Conservation (phyloP, 164 flowering plant species). For the Kingdonia uniflora region DNA sequence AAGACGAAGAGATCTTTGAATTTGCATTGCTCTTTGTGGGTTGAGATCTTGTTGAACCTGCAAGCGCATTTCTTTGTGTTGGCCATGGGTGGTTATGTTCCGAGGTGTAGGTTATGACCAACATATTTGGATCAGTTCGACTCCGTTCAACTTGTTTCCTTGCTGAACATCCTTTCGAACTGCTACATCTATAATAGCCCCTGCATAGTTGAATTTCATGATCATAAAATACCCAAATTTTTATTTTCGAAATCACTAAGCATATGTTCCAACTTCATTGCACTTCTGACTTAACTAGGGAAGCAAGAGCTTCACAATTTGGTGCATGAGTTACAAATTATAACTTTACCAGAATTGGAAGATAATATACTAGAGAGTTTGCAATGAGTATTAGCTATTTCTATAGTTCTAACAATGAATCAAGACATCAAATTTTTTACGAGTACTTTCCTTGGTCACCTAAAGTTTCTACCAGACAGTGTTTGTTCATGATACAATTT, state of each 20-base stretch:
- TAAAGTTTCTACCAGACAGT: no score
- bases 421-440: no score
- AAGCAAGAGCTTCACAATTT: neutral
- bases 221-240: no score
- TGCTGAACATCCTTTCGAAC: conserved; percentile 90
- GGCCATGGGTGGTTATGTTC: conserved; percentile 99
- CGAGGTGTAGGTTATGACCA: conserved; percentile 86
- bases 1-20: conserved; percentile 20
- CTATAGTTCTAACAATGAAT: no score
- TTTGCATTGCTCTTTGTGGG: conserved; percentile 26
- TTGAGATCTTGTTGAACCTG: conserved; percentile 74
- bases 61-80: conserved; percentile 84
- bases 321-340: neutral
- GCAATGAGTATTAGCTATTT: no score
- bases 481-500: no score
- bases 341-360: no score
- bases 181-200: conserved; percentile 92
- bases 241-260: neutral
- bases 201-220: conserved; percentile 20
- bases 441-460: no score
- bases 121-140: conserved; percentile 83
- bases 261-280: neutral
- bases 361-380: no score
- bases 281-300: no score
- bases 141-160: conserved; percentile 90